Evolutionary conservation across 1,284 basidiomycete genomes (phyloP).

Genomic region (Anthracocystis walkeri): DNA sequence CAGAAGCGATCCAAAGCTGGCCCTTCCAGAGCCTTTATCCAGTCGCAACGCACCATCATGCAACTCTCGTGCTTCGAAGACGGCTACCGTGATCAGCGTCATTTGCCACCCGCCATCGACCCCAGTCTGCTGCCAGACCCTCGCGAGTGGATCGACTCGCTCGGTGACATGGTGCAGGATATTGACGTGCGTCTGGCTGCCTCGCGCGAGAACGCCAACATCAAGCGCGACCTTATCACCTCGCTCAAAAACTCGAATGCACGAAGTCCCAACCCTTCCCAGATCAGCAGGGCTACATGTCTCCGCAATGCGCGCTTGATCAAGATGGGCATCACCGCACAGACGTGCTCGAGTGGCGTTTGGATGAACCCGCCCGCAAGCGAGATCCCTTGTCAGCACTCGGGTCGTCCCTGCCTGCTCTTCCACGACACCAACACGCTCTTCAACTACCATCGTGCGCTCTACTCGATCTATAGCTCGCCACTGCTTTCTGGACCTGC

Average conservation of each 20-base stretch:
- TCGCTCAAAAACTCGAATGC: conserved; percentile 46
- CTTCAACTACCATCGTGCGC: conserved; percentile 53
- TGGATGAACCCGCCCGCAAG: conserved; percentile 53
- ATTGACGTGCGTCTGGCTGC: conserved; percentile 54
- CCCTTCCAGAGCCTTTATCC: conserved; percentile 44
- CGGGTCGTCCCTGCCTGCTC: conserved; percentile 46
- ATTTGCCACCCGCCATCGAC: conserved; percentile 52
- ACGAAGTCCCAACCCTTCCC: conserved; percentile 32
- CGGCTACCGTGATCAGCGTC: conserved; percentile 51
- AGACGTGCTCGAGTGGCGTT: conserved; percentile 34
- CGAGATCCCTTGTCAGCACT: conserved; percentile 52
- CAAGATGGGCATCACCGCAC: conserved; percentile 54
- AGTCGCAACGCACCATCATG: conserved; percentile 47
- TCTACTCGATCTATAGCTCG: conserved; percentile 55
- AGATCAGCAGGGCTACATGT: conserved; percentile 49
- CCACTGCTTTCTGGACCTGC: conserved; percentile 33
- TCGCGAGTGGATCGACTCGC: conserved; percentile 53
- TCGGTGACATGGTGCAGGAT: conserved; percentile 54
- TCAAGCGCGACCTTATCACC: conserved; percentile 52
- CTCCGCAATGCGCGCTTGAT: conserved; percentile 50
- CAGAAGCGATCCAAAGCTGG: conserved; percentile 49
- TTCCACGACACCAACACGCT: conserved; percentile 55
- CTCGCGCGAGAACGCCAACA: conserved; percentile 53
- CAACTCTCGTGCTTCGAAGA: conserved; percentile 55
- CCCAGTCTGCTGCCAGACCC: conserved; percentile 46